A percentile compares a stretch with the other conserved stretches of the same genome.
These are phyloP conservation scores for Beauveria caledonica DNA, from an alignment of 2,329 filamentous ascomycete species.

Conservation along the genomic window DNA sequence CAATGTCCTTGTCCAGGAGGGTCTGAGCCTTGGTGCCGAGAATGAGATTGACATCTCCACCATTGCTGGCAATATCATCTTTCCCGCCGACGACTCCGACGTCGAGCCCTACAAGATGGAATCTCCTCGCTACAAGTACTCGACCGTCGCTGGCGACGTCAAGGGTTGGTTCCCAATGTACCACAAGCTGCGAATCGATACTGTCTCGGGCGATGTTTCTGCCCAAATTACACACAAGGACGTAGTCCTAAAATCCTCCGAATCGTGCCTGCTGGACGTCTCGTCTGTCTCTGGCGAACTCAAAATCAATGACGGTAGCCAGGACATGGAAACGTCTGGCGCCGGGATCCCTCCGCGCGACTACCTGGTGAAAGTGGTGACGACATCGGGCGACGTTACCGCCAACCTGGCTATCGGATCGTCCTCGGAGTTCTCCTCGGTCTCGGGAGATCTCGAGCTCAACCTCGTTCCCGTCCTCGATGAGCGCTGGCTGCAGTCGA, in stretches of 20 bases:
- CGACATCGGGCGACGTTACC: slow-evolving; percentile 35
- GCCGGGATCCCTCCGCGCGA: slow-evolving; percentile 35
- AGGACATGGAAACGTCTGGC: slow-evolving; percentile 19
- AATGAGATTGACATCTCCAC: slow-evolving; percentile 25
- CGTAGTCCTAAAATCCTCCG: slow-evolving; percentile 25
- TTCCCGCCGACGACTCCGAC: slow-evolving; percentile 20
- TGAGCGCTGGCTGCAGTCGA: slow-evolving; percentile 14
- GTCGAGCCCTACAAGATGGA: slow-evolving; percentile 31
- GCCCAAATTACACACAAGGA: slow-evolving; percentile 34
- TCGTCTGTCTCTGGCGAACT: slow-evolving; percentile 37
- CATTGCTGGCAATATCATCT: slow-evolving; percentile 30
- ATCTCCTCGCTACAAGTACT: slow-evolving; percentile 33
- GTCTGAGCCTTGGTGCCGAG: slow-evolving; percentile 28
- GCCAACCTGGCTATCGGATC: slow-evolving; percentile 33
- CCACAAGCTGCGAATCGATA: slow-evolving; percentile 37
- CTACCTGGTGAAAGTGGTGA: slow-evolving; percentile 36
- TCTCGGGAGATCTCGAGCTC: slow-evolving; percentile 33
- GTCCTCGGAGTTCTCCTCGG: slow-evolving; percentile 26
- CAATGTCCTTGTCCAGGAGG: slow-evolving; percentile 31
- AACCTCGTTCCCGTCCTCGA: slow-evolving; percentile 37
- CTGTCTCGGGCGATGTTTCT: slow-evolving; percentile 35
- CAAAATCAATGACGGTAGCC: slow-evolving; percentile 30
- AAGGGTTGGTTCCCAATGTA: slow-evolving; percentile 43
- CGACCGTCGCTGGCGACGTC: slow-evolving; percentile 36
- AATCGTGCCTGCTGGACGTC: slow-evolving; percentile 33